Percentiles rank a stretch among this genome's conserved stretches.
phyloP scores from a whole-genome alignment of 768 basidiomycete genomes.

The Serendipita sp. region DNA sequence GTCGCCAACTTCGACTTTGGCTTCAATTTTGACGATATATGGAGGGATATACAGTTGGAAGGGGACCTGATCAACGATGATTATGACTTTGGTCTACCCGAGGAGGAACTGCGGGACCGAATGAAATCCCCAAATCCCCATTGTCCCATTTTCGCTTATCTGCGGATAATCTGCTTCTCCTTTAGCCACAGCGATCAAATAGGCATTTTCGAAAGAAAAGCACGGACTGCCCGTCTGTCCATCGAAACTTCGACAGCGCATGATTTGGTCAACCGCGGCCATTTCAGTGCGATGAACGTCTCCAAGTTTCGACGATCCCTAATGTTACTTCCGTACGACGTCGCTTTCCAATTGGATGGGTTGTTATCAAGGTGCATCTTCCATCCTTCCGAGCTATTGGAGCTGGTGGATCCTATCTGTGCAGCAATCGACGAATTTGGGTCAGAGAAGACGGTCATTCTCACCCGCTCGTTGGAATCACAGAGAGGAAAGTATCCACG shows the following conservation, averaged over 20 bases:
- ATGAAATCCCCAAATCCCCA: too few relatives aligned
- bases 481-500: not conserved
- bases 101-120: too few relatives aligned
- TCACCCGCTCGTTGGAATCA: not conserved
- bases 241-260: not conserved
- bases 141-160: too few relatives aligned
- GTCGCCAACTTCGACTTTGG: too few relatives aligned
- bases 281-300: not conserved
- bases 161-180: not conserved
- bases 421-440: not conserved
- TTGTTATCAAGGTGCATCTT: constrained; percentile 49
- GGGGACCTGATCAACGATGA: too few relatives aligned
- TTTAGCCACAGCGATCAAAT: not conserved
- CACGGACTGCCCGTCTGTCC: not conserved
- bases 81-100: too few relatives aligned
- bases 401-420: not conserved
- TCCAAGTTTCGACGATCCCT: constrained; percentile 19
- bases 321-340: constrained; percentile 37
- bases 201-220: not conserved
- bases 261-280: not conserved
- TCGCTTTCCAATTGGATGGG: constrained; percentile 65
- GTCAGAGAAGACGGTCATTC: not conserved
- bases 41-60: too few relatives aligned
- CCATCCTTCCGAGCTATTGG: constrained; percentile 37
- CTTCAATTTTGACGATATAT: too few relatives aligned